Conservation (phyloP, 108 stramenopile genomes). For the Cyclotella atomus region DNA sequence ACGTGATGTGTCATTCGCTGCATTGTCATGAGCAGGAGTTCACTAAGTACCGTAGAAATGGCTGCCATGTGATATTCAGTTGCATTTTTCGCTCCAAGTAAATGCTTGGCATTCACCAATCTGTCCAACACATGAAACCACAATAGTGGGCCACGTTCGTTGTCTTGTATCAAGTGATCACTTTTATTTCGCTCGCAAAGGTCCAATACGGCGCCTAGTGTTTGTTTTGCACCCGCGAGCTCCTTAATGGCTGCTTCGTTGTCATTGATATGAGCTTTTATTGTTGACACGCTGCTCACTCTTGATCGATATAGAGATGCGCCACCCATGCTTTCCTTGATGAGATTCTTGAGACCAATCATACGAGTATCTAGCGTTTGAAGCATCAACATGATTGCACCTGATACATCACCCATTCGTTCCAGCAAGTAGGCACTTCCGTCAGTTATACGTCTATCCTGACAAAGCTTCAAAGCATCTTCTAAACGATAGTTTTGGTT, state of each 20-base stretch:
- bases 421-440: constrained; percentile 92
- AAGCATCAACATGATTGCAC: constrained; percentile 86
- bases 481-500: constrained; percentile 81
- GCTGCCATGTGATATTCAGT: constrained; percentile 51
- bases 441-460: constrained; percentile 83
- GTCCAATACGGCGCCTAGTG: constrained; percentile 74
- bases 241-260: constrained; percentile 64
- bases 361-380: constrained; percentile 75
- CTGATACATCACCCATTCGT: constrained; percentile 85
- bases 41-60: constrained; percentile 61
- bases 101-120: constrained; percentile 77
- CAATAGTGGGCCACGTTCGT: constrained; percentile 77
- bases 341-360: constrained; percentile 66
- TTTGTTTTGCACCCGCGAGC: constrained; percentile 62
- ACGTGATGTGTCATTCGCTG: constrained; percentile 84
- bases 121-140: constrained; percentile 90
- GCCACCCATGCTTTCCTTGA: constrained; percentile 42
- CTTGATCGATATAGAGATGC: background rate
- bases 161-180: constrained; percentile 44
- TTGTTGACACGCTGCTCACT: background rate
- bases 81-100: constrained; percentile 72
- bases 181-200: constrained; percentile 85
- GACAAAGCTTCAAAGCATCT: constrained; percentile 84
- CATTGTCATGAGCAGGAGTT: constrained; percentile 80
- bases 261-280: constrained; percentile 5